Evolutionary conservation across 1,284 basidiomycete genomes (phyloP).

Genomic region (Ganoderma leucocontextum): DNA sequence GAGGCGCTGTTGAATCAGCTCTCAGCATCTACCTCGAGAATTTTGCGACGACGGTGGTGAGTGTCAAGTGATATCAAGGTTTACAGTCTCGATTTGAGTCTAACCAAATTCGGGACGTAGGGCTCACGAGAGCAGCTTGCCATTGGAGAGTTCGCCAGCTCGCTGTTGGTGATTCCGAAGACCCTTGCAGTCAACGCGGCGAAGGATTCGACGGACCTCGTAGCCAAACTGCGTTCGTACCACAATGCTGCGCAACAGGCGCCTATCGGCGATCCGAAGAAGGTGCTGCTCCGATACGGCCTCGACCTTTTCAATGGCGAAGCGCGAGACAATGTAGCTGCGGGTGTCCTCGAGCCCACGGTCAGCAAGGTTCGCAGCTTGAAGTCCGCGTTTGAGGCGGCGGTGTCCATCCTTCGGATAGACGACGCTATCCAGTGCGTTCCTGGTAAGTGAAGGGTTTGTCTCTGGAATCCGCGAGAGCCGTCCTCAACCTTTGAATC

Average conservation of each 20-base stretch:
- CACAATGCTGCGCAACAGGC: slow-evolving; percentile 98
- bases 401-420: slow-evolving; percentile 93
- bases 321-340: slow-evolving; percentile 93
- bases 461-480: background rate
- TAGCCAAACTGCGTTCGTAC: slow-evolving; percentile 96
- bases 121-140: slow-evolving; percentile 98
- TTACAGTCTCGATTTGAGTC: slow-evolving; percentile 17
- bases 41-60: slow-evolving; percentile 95
- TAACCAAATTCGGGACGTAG: slow-evolving; percentile 49
- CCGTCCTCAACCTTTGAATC: slow-evolving; percentile 37
- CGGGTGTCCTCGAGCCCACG: slow-evolving; percentile 96
- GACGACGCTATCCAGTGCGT: slow-evolving; percentile 93
- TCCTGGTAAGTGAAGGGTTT: slow-evolving; percentile 62
- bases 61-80: slow-evolving; percentile 39
- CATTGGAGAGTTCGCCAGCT: slow-evolving; percentile 96
- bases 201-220: slow-evolving; percentile 97
- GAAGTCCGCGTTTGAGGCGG: slow-evolving; percentile 97
- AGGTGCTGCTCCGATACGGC: slow-evolving; percentile 93
- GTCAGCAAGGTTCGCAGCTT: slow-evolving; percentile 97
- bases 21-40: slow-evolving; percentile 98
- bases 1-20: slow-evolving; percentile 97
- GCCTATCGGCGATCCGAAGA: slow-evolving; percentile 92
- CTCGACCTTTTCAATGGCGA: slow-evolving; percentile 95
- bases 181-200: slow-evolving; percentile 98
- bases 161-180: slow-evolving; percentile 96